Percentiles rank a stretch among this genome's conserved stretches.
Evolutionary conservation across 169 alveolate genomes (phyloP).

Genomic region (Pseudocohnilembus persalinus): DNA sequence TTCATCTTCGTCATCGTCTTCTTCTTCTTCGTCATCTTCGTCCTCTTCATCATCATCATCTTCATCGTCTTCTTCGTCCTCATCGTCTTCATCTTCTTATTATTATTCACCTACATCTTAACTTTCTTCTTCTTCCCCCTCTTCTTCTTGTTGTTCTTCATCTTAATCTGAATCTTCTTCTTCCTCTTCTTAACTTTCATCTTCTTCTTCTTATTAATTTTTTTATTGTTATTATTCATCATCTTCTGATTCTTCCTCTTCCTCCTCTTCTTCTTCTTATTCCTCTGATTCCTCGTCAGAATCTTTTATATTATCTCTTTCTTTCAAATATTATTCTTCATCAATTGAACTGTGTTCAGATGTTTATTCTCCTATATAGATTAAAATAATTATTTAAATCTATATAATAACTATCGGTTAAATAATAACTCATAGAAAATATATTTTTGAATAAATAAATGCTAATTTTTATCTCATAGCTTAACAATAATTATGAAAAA

Average conservation of each 20-base stretch:
- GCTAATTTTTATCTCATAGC: background rate
- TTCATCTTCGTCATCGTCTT: background rate
- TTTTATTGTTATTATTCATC: background rate
- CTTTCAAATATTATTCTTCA: background rate
- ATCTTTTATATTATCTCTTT: background rate
- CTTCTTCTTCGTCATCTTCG: conserved; percentile 16
- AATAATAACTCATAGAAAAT: too few species aligned
- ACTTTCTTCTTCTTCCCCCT: conserved; percentile 2
- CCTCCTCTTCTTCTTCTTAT: background rate
- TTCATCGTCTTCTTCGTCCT: conserved; percentile 1
- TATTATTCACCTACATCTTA: background rate
- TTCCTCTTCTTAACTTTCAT: background rate
- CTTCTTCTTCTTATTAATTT: background rate
- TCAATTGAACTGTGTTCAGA: background rate
- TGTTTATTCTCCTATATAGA: background rate
- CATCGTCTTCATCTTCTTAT: background rate
- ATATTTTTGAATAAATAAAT: too few species aligned
- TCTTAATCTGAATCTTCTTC: conserved; percentile 1
- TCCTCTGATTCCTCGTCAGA: background rate
- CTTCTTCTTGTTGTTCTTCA: background rate
- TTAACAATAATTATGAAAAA: too few species aligned
- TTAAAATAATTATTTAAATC: too few species aligned
- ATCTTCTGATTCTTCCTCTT: background rate
- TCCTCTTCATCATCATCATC: background rate
- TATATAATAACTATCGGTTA: background rate